phyloP scores from a whole-genome alignment of 805 yeast genomes.

The Yamadazyma sp. region DNA sequence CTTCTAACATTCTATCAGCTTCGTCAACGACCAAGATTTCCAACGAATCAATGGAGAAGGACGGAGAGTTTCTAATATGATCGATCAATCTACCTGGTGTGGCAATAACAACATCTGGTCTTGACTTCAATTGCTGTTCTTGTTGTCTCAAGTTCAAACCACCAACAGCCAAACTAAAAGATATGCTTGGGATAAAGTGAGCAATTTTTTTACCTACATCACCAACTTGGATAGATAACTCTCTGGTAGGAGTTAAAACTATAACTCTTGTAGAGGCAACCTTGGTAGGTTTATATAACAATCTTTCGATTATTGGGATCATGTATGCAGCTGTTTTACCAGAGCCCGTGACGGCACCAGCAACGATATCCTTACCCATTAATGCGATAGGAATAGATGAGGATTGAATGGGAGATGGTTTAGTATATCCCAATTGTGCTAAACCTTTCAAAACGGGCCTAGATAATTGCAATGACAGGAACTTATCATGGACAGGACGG shows the following conservation, averaged over 20 bases:
- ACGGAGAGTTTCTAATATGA: constrained; percentile 92
- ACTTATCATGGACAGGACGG: constrained; percentile 55
- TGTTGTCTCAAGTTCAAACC: constrained; percentile 94
- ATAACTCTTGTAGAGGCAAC: constrained; percentile 87
- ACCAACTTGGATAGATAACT: constrained; percentile 91
- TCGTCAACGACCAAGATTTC: constrained; percentile 94
- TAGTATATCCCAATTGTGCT: constrained; percentile 74
- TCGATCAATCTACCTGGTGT: constrained; percentile 99
- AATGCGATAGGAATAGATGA: constrained; percentile 92
- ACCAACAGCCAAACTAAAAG: constrained; percentile 97
- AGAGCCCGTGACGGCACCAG: constrained; percentile 99
- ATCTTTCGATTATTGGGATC: constrained; percentile 92
- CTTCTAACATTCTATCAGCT: constrained; percentile 99
- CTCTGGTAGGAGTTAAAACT: constrained; percentile 95
- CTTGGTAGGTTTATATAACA: constrained; percentile 83
- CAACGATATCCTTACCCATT: constrained; percentile 93
- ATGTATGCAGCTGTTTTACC: constrained; percentile 99
- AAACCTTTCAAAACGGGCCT: constrained; percentile 89
- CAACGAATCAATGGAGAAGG: constrained; percentile 85
- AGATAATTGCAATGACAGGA: constrained; percentile 77
- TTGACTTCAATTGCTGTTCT: constrained; percentile 85
- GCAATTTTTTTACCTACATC: constrained; percentile 90
- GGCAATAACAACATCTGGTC: constrained; percentile 96
- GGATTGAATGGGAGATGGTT: constrained; percentile 92
- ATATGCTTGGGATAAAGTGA: constrained; percentile 67